Evolutionary conservation across 768 basidiomycete species (phyloP).

Genomic region (Agaricus subrufescens): DNA sequence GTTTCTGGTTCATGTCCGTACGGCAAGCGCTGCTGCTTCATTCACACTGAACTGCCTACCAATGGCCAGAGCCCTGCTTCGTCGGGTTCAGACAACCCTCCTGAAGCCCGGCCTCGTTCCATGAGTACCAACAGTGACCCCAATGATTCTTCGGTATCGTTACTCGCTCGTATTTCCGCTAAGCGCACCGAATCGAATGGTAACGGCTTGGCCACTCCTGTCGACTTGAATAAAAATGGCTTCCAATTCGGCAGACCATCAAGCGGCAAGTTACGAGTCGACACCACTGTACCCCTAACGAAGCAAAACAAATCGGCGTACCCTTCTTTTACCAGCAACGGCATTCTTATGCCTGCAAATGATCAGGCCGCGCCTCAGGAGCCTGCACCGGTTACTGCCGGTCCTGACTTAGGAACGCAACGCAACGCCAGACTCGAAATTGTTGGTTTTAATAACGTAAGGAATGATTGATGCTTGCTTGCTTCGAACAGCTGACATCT

Average conservation of each 20-base stretch:
- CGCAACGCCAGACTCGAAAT: slow-evolving; percentile 68
- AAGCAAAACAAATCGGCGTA: slow-evolving; percentile 87
- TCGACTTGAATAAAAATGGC: slow-evolving; percentile 42
- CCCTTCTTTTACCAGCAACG: slow-evolving; percentile 60
- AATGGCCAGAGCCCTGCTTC: slow-evolving; percentile 39
- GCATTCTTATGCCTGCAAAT: slow-evolving; percentile 51
- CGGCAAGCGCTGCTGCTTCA: slow-evolving; percentile 91
- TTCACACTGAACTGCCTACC: slow-evolving; percentile 80
- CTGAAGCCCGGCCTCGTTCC: slow-evolving; percentile 61
- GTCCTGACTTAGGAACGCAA: slow-evolving; percentile 80
- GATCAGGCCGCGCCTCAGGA: slow-evolving; percentile 62
- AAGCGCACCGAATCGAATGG: slow-evolving; percentile 47
- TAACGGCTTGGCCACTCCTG: slow-evolving; percentile 43
- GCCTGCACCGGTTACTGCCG: slow-evolving; percentile 79
- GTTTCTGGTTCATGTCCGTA: slow-evolving; percentile 91
- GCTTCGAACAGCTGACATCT: not conserved
- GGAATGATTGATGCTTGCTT: slow-evolving; percentile 13
- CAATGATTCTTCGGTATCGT: slow-evolving; percentile 64
- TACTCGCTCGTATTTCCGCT: slow-evolving; percentile 72
- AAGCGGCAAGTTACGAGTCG: slow-evolving; percentile 67
- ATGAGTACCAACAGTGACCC: slow-evolving; percentile 76
- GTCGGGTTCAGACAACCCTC: slow-evolving; percentile 40
- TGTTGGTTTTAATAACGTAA: slow-evolving; percentile 67
- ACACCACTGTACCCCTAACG: slow-evolving; percentile 57
- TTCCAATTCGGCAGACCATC: slow-evolving; percentile 59